Percentiles rank a stretch among this genome's conserved stretches.
phyloP scores from a whole-genome alignment of 192 early-diverging fungal species.

The Neocallimastix lanati region DNA sequence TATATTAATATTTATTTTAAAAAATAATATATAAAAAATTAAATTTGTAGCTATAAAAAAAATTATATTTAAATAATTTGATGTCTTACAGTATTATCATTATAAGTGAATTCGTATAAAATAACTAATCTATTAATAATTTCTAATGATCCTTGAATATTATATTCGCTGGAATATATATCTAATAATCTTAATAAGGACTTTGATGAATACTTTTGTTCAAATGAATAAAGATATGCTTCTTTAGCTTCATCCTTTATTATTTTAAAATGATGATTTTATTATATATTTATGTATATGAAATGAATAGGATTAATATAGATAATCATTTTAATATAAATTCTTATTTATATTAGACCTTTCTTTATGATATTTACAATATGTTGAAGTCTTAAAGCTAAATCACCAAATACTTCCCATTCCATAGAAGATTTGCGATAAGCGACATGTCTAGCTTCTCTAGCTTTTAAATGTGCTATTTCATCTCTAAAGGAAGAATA shows the following conservation, averaged over 20 bases:
- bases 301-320: no score
- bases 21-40: no score
- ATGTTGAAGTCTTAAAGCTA: constrained; percentile 70
- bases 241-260: constrained; percentile 67
- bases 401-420: constrained; percentile 94
- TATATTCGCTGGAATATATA: constrained; percentile 59
- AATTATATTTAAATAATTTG: no score
- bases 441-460: constrained; percentile 34
- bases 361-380: no score
- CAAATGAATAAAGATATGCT: constrained; percentile 69
- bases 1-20: no score
- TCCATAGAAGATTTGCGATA: constrained; percentile 90
- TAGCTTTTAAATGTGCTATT: constrained; percentile 42
- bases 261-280: not conserved
- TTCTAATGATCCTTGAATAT: constrained; percentile 60
- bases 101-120: constrained; percentile 78
- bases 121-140: constrained; percentile 67
- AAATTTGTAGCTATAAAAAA: no score
- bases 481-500: constrained; percentile 88
- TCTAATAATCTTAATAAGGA: constrained; percentile 75
- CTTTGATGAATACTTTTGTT: constrained; percentile 81
- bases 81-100: constrained; percentile 66
- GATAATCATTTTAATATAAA: no score
- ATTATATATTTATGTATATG: no score
- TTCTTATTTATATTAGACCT: no score